phyloP scores from a whole-genome alignment of 805 yeast species.

The Metschnikowia hibisci region DNA sequence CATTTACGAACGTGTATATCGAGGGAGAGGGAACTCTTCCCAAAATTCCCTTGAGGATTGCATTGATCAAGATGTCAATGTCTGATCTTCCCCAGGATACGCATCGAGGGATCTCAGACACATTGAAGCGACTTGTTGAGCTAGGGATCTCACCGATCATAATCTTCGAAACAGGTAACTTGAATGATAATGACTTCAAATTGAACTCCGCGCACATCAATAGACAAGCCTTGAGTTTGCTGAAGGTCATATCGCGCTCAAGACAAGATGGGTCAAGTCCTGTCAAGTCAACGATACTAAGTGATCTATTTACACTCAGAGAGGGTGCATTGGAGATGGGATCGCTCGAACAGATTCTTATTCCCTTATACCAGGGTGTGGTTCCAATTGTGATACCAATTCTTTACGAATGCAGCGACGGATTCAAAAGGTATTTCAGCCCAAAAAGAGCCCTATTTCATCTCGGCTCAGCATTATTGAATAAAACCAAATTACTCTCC shows the following conservation, averaged over 20 bases:
- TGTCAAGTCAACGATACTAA: slow-evolving; percentile 23
- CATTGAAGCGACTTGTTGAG: slow-evolving; percentile 50
- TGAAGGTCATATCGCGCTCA: slow-evolving; percentile 21
- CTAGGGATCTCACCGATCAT: slow-evolving; percentile 76
- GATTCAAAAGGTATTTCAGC: slow-evolving; percentile 25
- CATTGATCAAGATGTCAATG: slow-evolving; percentile 51
- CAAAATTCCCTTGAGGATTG: slow-evolving; percentile 48
- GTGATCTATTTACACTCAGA: slow-evolving; percentile 24
- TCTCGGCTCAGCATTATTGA: slow-evolving; percentile 25
- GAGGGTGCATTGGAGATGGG: slow-evolving; percentile 16
- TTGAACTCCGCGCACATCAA: slow-evolving; percentile 29
- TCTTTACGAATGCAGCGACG: slow-evolving; percentile 22
- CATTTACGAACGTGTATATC: slow-evolving; percentile 32
- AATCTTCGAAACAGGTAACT: slow-evolving; percentile 46
- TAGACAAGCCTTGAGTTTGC: slow-evolving; percentile 29
- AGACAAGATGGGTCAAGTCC: slow-evolving; percentile 22
- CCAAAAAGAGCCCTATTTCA: slow-evolving; percentile 24
- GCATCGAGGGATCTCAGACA: slow-evolving; percentile 50
- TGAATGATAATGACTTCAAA: slow-evolving; percentile 27
- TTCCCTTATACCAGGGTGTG: slow-evolving; percentile 43
- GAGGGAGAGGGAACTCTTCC: slow-evolving; percentile 32
- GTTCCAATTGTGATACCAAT: slow-evolving; percentile 69
- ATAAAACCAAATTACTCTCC: slow-evolving; percentile 35
- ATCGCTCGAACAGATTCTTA: slow-evolving; percentile 29
- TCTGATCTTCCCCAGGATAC: slow-evolving; percentile 27